These are phyloP conservation scores for Parmales sp. DNA, from an alignment of 108 stramenopile species.

Conservation along the genomic window DNA sequence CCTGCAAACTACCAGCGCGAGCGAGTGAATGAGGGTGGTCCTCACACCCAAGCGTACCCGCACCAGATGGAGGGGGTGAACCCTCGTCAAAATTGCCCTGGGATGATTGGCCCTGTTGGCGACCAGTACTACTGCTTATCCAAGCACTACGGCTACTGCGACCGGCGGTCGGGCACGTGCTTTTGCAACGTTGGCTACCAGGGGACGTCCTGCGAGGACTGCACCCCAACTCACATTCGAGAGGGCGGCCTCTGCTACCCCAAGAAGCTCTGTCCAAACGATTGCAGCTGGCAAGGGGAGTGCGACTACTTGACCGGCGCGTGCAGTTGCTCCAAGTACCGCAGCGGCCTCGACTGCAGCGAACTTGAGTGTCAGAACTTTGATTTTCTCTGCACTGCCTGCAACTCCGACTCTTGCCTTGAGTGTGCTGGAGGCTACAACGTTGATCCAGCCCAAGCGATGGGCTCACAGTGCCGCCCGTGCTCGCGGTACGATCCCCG, in stretches of 20 bases:
- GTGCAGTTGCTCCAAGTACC: slow-evolving; percentile 47
- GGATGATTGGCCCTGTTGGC: slow-evolving; percentile 60
- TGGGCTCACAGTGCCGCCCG: slow-evolving; percentile 31
- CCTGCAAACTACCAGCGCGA: background rate
- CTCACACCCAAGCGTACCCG: background rate
- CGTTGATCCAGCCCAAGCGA: slow-evolving; percentile 16
- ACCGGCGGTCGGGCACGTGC: slow-evolving; percentile 63
- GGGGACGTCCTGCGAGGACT: slow-evolving; percentile 48
- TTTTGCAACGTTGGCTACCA: slow-evolving; percentile 66
- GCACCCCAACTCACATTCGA: slow-evolving; percentile 41
- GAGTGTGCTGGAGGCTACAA: slow-evolving; percentile 49
- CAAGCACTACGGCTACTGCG: slow-evolving; percentile 58
- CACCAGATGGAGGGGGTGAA: background rate
- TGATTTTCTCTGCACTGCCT: slow-evolving; percentile 40
- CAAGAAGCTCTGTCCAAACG: slow-evolving; percentile 48
- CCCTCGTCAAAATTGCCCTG: slow-evolving; percentile 35
- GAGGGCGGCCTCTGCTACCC: slow-evolving; percentile 46
- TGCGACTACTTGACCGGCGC: slow-evolving; percentile 55
- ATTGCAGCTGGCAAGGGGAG: slow-evolving; percentile 53
- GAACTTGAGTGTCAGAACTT: slow-evolving; percentile 27
- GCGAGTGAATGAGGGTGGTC: background rate
- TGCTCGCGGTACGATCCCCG: slow-evolving; percentile 56
- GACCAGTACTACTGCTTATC: slow-evolving; percentile 50
- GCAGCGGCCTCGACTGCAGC: slow-evolving; percentile 52
- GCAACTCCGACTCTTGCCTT: slow-evolving; percentile 39